phyloP scores from a whole-genome alignment of 306 rosid genomes.

The Datisca glomerata region DNA sequence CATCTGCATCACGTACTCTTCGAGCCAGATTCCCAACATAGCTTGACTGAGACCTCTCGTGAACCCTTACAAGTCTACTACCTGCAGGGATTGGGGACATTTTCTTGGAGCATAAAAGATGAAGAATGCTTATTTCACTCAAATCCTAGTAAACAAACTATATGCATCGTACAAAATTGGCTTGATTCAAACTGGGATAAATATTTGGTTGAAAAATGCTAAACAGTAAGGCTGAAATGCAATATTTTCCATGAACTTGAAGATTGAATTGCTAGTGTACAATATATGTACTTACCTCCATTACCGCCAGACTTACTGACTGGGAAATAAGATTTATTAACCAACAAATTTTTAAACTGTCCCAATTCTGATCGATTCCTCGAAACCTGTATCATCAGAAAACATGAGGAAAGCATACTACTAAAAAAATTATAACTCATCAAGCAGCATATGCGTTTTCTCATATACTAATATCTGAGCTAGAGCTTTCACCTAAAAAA shows the following conservation, averaged over 20 bases:
- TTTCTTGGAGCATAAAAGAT: conserved; percentile 1
- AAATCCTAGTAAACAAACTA: background rate
- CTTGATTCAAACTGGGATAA: no score
- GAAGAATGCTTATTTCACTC: background rate
- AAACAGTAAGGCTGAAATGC: no score
- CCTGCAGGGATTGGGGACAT: conserved; percentile 29
- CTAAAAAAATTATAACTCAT: no score
- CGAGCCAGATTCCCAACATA: conserved; percentile 70
- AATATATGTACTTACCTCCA: no score
- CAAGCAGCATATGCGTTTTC: no score
- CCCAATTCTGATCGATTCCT: conserved; percentile 29
- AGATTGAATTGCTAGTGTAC: no score
- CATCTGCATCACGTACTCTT: conserved; percentile 60
- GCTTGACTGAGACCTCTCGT: conserved; percentile 56
- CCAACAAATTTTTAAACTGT: conserved; percentile 20
- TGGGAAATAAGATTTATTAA: conserved; percentile 28
- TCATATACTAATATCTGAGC: no score
- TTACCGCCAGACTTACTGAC: conserved; percentile 26
- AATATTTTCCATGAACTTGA: no score
- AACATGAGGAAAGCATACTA: background rate
- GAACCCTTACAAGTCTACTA: conserved; percentile 27
- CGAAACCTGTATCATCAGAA: conserved; percentile 38
- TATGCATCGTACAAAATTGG: no score
- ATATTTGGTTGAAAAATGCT: no score
- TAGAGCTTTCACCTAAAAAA: no score